A percentile compares a stretch with the other conserved stretches of the same genome.
Evolutionary conservation across 805 yeast genomes (phyloP).

Genomic region (Candida insectalens): DNA sequence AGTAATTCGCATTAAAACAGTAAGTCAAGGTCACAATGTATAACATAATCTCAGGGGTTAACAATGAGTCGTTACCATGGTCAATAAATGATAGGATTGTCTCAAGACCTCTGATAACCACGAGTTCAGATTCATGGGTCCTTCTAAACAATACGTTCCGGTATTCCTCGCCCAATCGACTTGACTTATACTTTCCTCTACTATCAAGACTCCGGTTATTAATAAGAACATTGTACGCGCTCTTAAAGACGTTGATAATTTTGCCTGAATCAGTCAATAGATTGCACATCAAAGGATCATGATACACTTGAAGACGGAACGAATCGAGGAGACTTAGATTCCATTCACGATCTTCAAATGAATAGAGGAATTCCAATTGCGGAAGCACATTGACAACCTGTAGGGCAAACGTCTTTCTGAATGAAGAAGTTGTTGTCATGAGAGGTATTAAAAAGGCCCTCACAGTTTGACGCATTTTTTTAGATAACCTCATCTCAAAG

Average conservation of each 20-base stretch:
- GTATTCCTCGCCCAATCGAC: slow-evolving; percentile 7
- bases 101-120: slow-evolving; percentile 5
- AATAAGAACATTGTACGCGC: slow-evolving; percentile 7
- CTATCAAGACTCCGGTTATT: neutral
- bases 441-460: slow-evolving; percentile 44
- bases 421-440: slow-evolving; percentile 37
- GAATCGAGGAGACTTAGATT: slow-evolving; percentile 23
- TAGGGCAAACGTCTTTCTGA: slow-evolving; percentile 37
- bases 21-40: slow-evolving; percentile 37
- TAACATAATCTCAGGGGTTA: slow-evolving; percentile 20
- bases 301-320: slow-evolving; percentile 22
- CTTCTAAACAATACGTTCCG: slow-evolving; percentile 3
- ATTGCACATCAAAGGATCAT: slow-evolving; percentile 25
- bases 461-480: slow-evolving; percentile 36
- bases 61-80: slow-evolving; percentile 13
- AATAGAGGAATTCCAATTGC: slow-evolving; percentile 37
- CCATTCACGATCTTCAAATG: slow-evolving; percentile 39
- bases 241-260: slow-evolving; percentile 34
- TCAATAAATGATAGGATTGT: slow-evolving; percentile 17
- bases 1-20: slow-evolving; percentile 49
- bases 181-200: slow-evolving; percentile 1
- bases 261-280: slow-evolving; percentile 29
- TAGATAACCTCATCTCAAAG: slow-evolving; percentile 52
- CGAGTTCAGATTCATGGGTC: neutral
- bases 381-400: slow-evolving; percentile 50